Base-by-base conservation (phyloP, 176 grass and related monocot species). In the Oryza australiensis region DNA sequence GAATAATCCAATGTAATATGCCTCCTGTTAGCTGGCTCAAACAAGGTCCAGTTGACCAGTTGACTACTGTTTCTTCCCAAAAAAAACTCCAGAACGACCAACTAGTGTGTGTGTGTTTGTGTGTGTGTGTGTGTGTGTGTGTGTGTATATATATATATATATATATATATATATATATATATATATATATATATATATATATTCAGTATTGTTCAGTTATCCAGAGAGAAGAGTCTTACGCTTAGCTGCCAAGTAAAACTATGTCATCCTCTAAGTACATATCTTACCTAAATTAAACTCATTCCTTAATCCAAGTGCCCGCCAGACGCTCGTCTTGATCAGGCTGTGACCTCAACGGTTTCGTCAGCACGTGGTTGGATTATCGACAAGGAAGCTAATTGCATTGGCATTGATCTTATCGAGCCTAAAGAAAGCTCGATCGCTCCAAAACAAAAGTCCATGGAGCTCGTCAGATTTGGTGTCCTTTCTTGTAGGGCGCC, bases 371-470 rank as follows among this genome's bases (percentile, higher is more conserved):
- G 34, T 11, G 49, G 53, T 26, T 30, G 37, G 62, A 14, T n/a
- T 48, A n/a, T 16, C 10, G 18, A 35, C 49, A 22, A 22, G 55
- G n/a, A 24, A 60, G 55, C 55, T 24, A 23, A 60, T n/a, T n/a
- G 22, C n/a, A 60, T 55, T 55, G n/a, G 12, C 20, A 46, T 45
- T 27, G 32, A 70, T 70, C 16, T 0, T 23, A 38, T 40, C 23
- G 26, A 79, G 22, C 41, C 55, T 33, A 59, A 51, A 83, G 59
- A 72, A 72, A 24, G 2, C 40, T n/a, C 1, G n/a, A 7, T 26
- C 20, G 38, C 76, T 75, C 35, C 63, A 30, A 40, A 80, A 72
- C 11, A 70, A 62, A 66, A 83, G 26, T 70, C 72, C 53, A 16
- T 16, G 3, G 3, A 22, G 32, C 0, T 81, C 32, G 64, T 84